Percentiles rank a stretch among this genome's conserved stretches.
Evolutionary conservation across 2,329 filamentous ascomycete genomes (phyloP).

Genomic region (Alternaria solani): DNA sequence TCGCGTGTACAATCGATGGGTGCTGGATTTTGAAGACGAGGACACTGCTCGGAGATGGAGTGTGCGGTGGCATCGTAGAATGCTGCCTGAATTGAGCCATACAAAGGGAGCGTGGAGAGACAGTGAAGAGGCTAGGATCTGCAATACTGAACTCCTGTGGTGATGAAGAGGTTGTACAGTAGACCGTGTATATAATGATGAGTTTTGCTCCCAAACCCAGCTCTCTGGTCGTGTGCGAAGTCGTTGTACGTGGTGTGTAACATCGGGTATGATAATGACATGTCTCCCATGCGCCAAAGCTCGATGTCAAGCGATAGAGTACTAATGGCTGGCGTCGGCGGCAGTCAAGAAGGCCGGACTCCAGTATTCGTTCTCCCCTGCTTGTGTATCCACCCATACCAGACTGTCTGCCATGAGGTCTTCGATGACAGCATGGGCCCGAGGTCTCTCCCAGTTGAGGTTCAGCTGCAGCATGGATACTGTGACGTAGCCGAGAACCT

Average conservation of each 20-base stretch:
- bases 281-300: neutral
- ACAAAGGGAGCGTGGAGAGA: conserved; percentile 35
- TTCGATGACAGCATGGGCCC: conserved; percentile 88
- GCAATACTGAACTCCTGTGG: conserved; percentile 60
- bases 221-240: neutral
- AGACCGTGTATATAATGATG: conserved; percentile 2
- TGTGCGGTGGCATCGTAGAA: conserved; percentile 61
- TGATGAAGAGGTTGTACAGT: conserved; percentile 31
- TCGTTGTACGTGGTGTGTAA: neutral
- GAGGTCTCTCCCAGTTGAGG: conserved; percentile 81
- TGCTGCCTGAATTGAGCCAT: conserved; percentile 47
- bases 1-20: conserved; percentile 56
- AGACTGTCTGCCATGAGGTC: conserved; percentile 88
- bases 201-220: neutral
- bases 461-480: conserved; percentile 89
- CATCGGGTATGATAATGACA: conserved; percentile 27
- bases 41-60: conserved; percentile 63
- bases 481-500: conserved; percentile 88
- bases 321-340: conserved; percentile 8
- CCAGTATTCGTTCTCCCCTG: conserved; percentile 92
- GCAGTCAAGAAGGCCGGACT: conserved; percentile 74
- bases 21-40: conserved; percentile 65
- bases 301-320: too few species aligned
- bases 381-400: conserved; percentile 92
- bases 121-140: conserved; percentile 51